Evolutionary conservation across 805 yeast genomes (phyloP).

Genomic region (Metschnikowia sp.): DNA sequence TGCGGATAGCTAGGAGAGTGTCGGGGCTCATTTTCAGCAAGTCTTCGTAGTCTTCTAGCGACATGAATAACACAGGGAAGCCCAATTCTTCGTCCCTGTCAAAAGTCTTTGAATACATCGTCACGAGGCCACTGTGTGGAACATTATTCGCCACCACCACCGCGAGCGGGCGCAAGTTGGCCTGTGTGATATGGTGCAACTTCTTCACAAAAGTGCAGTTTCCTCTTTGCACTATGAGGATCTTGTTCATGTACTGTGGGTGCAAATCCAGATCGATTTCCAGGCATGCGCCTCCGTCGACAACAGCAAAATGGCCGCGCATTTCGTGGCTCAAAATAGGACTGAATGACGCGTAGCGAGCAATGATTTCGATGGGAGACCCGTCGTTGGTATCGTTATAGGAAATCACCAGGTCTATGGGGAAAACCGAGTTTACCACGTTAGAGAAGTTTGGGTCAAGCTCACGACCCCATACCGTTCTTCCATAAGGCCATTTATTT

Average conservation of each 20-base stretch:
- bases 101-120: conserved; percentile 51
- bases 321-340: conserved; percentile 28
- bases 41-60: conserved; percentile 37
- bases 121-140: conserved; percentile 44
- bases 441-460: conserved; percentile 14
- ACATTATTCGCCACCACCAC: conserved; percentile 57
- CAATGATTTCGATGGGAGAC: conserved; percentile 21
- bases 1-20: conserved; percentile 20
- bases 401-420: conserved; percentile 35
- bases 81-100: conserved; percentile 34
- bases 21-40: conserved; percentile 12
- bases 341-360: conserved; percentile 42
- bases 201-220: conserved; percentile 55
- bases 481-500: not conserved
- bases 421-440: conserved; percentile 40
- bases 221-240: conserved; percentile 36
- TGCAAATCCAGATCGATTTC: conserved; percentile 9
- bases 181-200: conserved; percentile 41
- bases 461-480: conserved; percentile 1
- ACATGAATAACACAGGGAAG: conserved; percentile 52
- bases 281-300: conserved; percentile 31
- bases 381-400: conserved; percentile 23
- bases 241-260: conserved; percentile 22
- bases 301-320: conserved; percentile 23
- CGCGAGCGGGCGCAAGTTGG: conserved; percentile 37